phyloP scores from a whole-genome alignment of 768 basidiomycete genomes.

The Plicaturopsis crispa region DNA sequence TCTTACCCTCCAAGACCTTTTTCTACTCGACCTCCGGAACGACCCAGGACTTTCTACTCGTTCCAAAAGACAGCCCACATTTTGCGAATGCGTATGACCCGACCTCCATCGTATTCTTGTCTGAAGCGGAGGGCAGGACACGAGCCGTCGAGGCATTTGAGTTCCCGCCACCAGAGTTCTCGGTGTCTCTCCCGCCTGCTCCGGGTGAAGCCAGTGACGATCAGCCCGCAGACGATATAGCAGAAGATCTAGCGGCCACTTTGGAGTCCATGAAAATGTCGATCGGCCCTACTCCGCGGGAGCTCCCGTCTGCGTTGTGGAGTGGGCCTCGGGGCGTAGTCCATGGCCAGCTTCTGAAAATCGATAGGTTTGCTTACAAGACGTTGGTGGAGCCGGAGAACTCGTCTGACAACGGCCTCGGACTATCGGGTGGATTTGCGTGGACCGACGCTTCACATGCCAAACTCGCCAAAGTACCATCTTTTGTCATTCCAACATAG shows the following conservation, averaged over 20 bases:
- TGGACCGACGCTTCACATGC: slow-evolving; percentile 44
- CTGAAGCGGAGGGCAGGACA: slow-evolving; percentile 38
- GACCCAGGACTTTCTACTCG: slow-evolving; percentile 72
- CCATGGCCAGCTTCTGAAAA: slow-evolving; percentile 34
- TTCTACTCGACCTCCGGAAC: slow-evolving; percentile 53
- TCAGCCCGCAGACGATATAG: slow-evolving; percentile 16
- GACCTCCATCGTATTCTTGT: slow-evolving; percentile 53
- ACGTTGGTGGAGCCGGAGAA: slow-evolving; percentile 22
- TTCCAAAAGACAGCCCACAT: slow-evolving; percentile 68
- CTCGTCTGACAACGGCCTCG: slow-evolving; percentile 19
- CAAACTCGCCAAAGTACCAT: slow-evolving; percentile 43
- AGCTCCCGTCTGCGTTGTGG: slow-evolving; percentile 29
- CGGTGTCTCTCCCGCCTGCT: neutral
- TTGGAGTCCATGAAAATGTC: slow-evolving; percentile 28
- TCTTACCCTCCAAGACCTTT: slow-evolving; percentile 38
- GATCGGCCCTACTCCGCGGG: slow-evolving; percentile 27
- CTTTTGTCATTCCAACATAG: too few relatives aligned
- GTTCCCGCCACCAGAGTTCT: slow-evolving; percentile 57
- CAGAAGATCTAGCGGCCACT: slow-evolving; percentile 33
- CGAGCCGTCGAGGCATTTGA: slow-evolving; percentile 55
- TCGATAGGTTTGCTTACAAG: slow-evolving; percentile 43
- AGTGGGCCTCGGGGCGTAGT: slow-evolving; percentile 30
- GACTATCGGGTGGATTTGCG: slow-evolving; percentile 45
- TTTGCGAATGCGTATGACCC: slow-evolving; percentile 64
- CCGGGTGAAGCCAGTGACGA: slow-evolving; percentile 2